Base-by-base conservation (phyloP, 2,329 filamentous ascomycete genomes). In the Phymatotrichopsis omnivora region DNA sequence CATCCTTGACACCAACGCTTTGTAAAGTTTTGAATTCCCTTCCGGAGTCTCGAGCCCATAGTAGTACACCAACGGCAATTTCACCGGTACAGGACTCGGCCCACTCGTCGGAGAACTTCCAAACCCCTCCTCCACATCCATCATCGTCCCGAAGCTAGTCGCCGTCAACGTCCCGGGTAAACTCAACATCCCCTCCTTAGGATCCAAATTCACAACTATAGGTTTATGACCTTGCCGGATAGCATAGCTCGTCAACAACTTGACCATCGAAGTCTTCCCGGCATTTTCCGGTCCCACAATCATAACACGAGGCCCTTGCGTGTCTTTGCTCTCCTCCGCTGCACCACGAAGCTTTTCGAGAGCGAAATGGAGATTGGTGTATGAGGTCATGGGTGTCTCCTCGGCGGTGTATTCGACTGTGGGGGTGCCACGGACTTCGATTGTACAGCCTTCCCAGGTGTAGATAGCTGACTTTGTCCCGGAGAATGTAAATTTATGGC, bases 51-150 rank as follows among this genome's bases (percentile, higher is more conserved):
- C 71, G 52, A 82, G 69, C 12, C 91, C 89, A 62, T 84, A 93
- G 64, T 86, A 85, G 61, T 94, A 93, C 22, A 89, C 85, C 42
- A 98, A 67, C 4, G 91, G 91, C 57, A 94, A 71, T 68, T 95
- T 96, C 41, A 94, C 85, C 0, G 89, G 87, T 14, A 93, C 78
- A 1, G 79, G 75, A 56, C 82, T 91, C 0, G 91, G 87, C 0
- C 89, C 91, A 55, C 83, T 93, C 58, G 87, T 93, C 0, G 89
- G 87, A 57, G 85, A 87, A 55, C 75, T 85, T 7, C 91, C 91
- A 79, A 86, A 95, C 16, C 83, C 85, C 51, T 85, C 80, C 58
- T 89, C 83, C 1, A 93, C 73, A 63, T 96, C 89, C 66, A 96
- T 75, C 57, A 93, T 75, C 0, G 82, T 85, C 7, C 82, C 82